Conservation (phyloP, 176 grass and related monocot genomes). For the Avena atlantica region DNA sequence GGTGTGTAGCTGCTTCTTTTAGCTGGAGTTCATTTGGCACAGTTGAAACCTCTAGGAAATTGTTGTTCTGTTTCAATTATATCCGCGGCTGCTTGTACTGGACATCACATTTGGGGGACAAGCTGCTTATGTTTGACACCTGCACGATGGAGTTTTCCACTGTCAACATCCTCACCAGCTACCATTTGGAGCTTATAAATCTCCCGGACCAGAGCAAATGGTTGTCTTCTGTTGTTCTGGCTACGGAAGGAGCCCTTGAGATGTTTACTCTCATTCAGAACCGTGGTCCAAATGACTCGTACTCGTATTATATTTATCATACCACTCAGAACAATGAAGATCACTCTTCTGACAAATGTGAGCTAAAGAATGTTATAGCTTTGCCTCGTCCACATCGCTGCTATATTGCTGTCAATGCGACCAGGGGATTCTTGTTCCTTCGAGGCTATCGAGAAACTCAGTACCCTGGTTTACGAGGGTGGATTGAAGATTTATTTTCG, state of each 20-base stretch:
- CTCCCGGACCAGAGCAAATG: background rate
- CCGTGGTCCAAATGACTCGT: background rate
- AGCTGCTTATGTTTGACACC: background rate
- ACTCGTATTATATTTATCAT: background rate
- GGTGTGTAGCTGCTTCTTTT: background rate
- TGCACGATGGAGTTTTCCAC: slow-evolving; percentile 18
- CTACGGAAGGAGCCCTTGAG: slow-evolving; percentile 7
- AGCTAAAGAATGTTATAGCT: background rate
- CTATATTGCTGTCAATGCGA: background rate
- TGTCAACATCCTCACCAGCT: background rate
- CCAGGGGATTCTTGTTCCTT: slow-evolving; percentile 33
- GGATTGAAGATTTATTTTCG: background rate
- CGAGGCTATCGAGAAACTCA: background rate
- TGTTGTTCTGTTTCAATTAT: background rate
- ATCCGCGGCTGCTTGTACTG: slow-evolving; percentile 11
- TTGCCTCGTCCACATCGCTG: background rate
- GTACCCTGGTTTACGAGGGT: background rate
- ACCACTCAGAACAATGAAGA: background rate
- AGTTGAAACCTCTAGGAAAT: background rate
- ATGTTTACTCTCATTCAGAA: background rate
- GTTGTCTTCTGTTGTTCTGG: background rate
- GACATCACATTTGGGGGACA: background rate
- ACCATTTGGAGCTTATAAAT: slow-evolving; percentile 8
- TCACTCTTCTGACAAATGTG: background rate
- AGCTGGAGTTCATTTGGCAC: slow-evolving; percentile 37